Evolutionary conservation across 805 yeast species (phyloP), one percentile per base, ranked within the genome.

Genomic region (Nakazawaea ishiwadae): DNA sequence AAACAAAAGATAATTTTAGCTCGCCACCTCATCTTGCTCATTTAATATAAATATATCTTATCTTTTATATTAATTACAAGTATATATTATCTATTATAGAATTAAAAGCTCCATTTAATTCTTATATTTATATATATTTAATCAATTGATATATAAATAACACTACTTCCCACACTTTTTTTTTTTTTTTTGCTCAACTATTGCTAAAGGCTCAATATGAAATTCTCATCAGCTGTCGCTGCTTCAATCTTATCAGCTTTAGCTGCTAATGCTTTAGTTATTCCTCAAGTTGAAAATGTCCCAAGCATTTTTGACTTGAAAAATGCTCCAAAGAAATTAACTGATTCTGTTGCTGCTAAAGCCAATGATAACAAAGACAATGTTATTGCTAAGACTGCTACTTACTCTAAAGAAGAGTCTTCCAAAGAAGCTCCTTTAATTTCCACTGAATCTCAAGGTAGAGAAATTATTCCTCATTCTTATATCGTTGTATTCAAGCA

Each of bases 401-500:
- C 35, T 8, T 31, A 31, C 46, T 40, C 11, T 26, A 45, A 19
- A 5, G 47, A 48, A 10, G 9, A 15, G 3, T 19, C 37, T 12
- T 18, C 40, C 33, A 55, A 59, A 12, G 50, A 58, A 23, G 76
- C 77, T 21, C 79, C 83, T 5, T 53, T 82, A 30, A 52, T 77
- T 45, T 56, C 71, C 29, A 59, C 73, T 37, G 66, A 63, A 35
- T 47, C 65, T 23, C 74, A 73, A 38, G 54, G 58, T 10, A 60
- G 68, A 39, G 71, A 75, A 44, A 49, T 73, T 35, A 75, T 84
- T 51, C 81, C 89, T 28, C 73, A 84, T 67, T 81, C 82, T 54
- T 93, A 88, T 69, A 90, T 93, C 49, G 68, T 93, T 51, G 89
- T 90, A 38, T 80, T 91, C 68, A 89, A 88, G 69, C 75, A 77